These are phyloP conservation scores for Akanthomyces lecanii DNA, from an alignment of 2,329 filamentous ascomycete genomes.

Conservation along the genomic window DNA sequence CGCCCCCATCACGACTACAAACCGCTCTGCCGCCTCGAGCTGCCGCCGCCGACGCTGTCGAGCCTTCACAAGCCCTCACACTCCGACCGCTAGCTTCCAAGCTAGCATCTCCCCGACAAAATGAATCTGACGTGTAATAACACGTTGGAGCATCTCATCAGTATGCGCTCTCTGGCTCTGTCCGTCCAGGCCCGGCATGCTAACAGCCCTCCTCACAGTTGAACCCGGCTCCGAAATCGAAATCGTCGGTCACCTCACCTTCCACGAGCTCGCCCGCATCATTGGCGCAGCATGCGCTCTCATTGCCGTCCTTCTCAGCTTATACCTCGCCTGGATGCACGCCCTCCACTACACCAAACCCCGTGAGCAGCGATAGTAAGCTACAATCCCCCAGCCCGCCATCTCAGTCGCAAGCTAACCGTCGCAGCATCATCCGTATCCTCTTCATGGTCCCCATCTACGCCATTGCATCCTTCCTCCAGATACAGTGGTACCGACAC, in stretches of 20 bases:
- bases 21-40: background rate
- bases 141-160: slow-evolving; percentile 41
- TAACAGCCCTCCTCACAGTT: slow-evolving; percentile 29
- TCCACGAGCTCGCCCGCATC: slow-evolving; percentile 52
- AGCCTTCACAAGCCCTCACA: background rate
- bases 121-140: slow-evolving; percentile 41
- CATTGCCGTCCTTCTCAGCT: slow-evolving; percentile 48
- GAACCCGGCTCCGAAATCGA: slow-evolving; percentile 41
- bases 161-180: slow-evolving; percentile 25
- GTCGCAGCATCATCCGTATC: slow-evolving; percentile 72
- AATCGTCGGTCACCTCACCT: slow-evolving; percentile 47
- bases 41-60: background rate
- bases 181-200: background rate
- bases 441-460: slow-evolving; percentile 86
- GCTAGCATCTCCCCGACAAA: background rate
- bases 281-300: slow-evolving; percentile 46
- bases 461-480: slow-evolving; percentile 67
- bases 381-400: background rate
- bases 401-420: background rate
- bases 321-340: slow-evolving; percentile 57
- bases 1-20: background rate
- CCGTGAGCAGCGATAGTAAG: slow-evolving; percentile 54
- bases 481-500: slow-evolving; percentile 69
- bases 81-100: background rate
- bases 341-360: slow-evolving; percentile 58